These are phyloP conservation scores for Rhynchospora pubera DNA, from an alignment of 176 grass and related monocot species.

Conservation along the genomic window DNA sequence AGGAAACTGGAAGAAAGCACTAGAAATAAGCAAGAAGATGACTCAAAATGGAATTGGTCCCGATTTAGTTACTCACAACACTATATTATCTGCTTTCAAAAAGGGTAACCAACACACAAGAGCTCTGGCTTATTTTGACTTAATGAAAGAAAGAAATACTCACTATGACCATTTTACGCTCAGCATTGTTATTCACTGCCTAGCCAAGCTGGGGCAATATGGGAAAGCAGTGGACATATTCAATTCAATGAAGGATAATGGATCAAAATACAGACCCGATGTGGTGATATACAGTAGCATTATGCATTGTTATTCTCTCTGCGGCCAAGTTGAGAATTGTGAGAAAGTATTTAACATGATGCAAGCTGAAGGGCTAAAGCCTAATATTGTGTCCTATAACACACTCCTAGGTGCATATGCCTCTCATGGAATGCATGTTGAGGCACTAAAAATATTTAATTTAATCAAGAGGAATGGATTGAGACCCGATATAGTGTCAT, in stretches of 20 bases:
- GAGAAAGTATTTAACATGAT: conserved; percentile 87
- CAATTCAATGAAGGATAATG: conserved; percentile 70
- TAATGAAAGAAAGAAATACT: conserved; percentile 75
- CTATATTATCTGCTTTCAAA: conserved; percentile 90
- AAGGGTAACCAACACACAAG: conserved; percentile 71
- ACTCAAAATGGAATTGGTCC: conserved; percentile 96
- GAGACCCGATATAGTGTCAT: conserved; percentile 72
- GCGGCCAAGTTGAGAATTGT: conserved; percentile 88
- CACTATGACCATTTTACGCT: conserved; percentile 63
- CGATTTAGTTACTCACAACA: conserved; percentile 91
- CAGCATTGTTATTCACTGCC: conserved; percentile 86
- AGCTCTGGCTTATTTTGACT: conserved; percentile 77
- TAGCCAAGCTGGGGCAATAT: conserved; percentile 68
- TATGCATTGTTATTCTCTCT: conserved; percentile 77
- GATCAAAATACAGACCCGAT: conserved; percentile 61
- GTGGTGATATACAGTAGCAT: conserved; percentile 87
- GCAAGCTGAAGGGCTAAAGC: conserved; percentile 77
- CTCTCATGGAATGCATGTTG: conserved; percentile 59
- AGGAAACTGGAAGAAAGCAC: conserved; percentile 90
- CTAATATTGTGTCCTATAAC: conserved; percentile 90
- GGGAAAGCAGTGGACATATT: conserved; percentile 69
- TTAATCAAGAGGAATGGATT: conserved; percentile 65
- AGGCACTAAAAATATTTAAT: conserved; percentile 66
- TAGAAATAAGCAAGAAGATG: conserved; percentile 91
- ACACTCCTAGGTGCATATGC: conserved; percentile 85